Evolutionary conservation across 768 basidiomycete species (phyloP).

Genomic region (Myochromella boudieri): DNA sequence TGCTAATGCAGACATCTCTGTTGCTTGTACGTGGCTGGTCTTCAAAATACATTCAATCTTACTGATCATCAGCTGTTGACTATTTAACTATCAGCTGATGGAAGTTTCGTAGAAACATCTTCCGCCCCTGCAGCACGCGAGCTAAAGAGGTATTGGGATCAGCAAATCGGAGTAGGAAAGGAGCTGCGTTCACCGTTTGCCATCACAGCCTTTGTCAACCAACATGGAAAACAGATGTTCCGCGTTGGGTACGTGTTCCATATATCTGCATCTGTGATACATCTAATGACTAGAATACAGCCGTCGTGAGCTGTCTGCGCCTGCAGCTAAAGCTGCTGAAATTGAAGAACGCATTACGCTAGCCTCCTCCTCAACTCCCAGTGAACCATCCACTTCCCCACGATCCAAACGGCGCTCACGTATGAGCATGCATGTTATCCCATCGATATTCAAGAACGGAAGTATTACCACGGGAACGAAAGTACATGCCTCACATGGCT

Average conservation of each 20-base stretch:
- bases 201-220: slow-evolving; percentile 80
- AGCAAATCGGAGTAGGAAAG: slow-evolving; percentile 62
- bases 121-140: slow-evolving; percentile 75
- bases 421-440: slow-evolving; percentile 64
- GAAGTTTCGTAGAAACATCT: slow-evolving; percentile 78
- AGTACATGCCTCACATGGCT: slow-evolving; percentile 24
- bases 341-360: slow-evolving; percentile 44
- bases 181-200: slow-evolving; percentile 75
- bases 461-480: slow-evolving; percentile 27
- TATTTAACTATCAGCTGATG: slow-evolving; percentile 51
- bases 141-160: slow-evolving; percentile 76
- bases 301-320: slow-evolving; percentile 60
- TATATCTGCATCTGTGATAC: not conserved
- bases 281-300: slow-evolving; percentile 30
- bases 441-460: slow-evolving; percentile 48
- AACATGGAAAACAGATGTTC: slow-evolving; percentile 76
- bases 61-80: slow-evolving; percentile 13
- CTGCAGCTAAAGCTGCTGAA: slow-evolving; percentile 51
- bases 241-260: slow-evolving; percentile 67
- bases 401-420: slow-evolving; percentile 57
- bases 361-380: slow-evolving; percentile 30
- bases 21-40: slow-evolving; percentile 49
- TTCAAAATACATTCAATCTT: slow-evolving; percentile 7
- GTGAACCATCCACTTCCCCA: slow-evolving; percentile 38
- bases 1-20: slow-evolving; percentile 53